These are phyloP conservation scores for Lojkania enalia DNA, from an alignment of 2,329 filamentous ascomycete genomes.

Conservation along the genomic window DNA sequence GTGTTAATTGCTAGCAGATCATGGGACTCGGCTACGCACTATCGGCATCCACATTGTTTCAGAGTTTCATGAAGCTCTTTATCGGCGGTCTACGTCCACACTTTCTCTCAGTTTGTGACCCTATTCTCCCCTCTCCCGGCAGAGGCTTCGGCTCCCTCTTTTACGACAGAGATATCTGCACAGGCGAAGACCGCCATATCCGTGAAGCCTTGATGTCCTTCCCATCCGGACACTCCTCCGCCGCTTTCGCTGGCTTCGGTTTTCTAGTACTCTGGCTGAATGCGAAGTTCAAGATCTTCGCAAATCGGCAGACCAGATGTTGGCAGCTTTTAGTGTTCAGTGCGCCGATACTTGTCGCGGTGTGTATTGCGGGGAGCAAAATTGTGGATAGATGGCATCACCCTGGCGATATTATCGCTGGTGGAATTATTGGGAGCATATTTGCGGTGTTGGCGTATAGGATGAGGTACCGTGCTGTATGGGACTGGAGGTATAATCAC, in stretches of 20 bases:
- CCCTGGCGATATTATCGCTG: slow-evolving; percentile 68
- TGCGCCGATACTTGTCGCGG: slow-evolving; percentile 64
- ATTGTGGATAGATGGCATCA: slow-evolving; percentile 71
- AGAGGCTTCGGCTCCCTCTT: slow-evolving; percentile 5
- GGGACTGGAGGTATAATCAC: slow-evolving; percentile 4
- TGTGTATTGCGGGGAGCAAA: slow-evolving; percentile 66
- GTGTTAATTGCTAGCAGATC: slow-evolving; percentile 15
- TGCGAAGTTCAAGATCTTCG: slow-evolving; percentile 31
- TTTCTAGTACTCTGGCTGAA: slow-evolving; percentile 36
- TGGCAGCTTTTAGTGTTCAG: slow-evolving; percentile 69
- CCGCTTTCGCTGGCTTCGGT: slow-evolving; percentile 37
- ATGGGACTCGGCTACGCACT: slow-evolving; percentile 38
- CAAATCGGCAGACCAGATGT: slow-evolving; percentile 56
- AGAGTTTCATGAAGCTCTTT: slow-evolving; percentile 36
- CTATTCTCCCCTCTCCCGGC: slow-evolving; percentile 6
- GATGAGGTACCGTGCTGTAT: slow-evolving; percentile 58
- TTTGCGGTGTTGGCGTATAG: slow-evolving; percentile 66
- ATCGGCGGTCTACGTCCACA: slow-evolving; percentile 41
- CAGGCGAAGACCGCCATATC: slow-evolving; percentile 13
- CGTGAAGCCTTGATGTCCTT: slow-evolving; percentile 37
- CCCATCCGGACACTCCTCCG: slow-evolving; percentile 33
- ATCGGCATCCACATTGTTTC: slow-evolving; percentile 30
- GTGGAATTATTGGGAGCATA: slow-evolving; percentile 62
- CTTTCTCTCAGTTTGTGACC: slow-evolving; percentile 34
- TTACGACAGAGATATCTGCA: slow-evolving; percentile 21